Evolutionary conservation across 495 filamentous ascomycete genomes (phyloP), one percentile per base, ranked within the genome.

Genomic region (Talaromyces wortmannii): DNA sequence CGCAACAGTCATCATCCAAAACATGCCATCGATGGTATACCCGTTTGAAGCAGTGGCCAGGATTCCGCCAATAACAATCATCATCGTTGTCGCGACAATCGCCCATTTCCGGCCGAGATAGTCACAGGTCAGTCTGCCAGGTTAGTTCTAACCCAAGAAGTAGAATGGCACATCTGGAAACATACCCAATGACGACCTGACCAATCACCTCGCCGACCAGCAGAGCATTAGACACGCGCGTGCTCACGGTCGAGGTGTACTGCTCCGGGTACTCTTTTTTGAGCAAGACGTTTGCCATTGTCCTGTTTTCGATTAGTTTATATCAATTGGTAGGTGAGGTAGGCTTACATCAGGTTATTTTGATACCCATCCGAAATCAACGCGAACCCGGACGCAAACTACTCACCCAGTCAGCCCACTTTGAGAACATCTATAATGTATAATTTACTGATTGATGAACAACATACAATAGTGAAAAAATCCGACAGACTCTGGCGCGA

Each of bases 291-390:
- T 80, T 80, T 8, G 68, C 69, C 74, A 78, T 79, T 5, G 77
- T 79, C 63, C 61, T 69, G 11, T 43, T 10, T 6, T 4, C 3
- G 6, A 23, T 23, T 23, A 23, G 4, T 23, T 2, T 23, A 1
- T 23, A 23, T 23, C 23, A 30, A 16, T 50, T 50, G 47, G 7
- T 29, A 16, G 23, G 11, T 15, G 17, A 30, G 23, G 18, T 29
- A 6, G 13, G 46, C 61, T 55, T 36, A 62, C 76, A 79, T 80
- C n/a, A 78, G 56, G 43, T 74, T 78, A 49, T 78, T 79, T 50
- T 79, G 76, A 51, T 80, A 80, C 48, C 77, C 77, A 71, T 80
- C 77, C 15, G 74, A 78, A 53, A 80, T 75, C 16, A 79, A 61
- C 7, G 77, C 77, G 53, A 70, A 73, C n/a, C 77, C 77, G 23